Evolutionary conservation across 208 protist genomes (phyloP), one percentile per base, ranked within the genome.

Genomic region (Leishmania tarentolae): DNA sequence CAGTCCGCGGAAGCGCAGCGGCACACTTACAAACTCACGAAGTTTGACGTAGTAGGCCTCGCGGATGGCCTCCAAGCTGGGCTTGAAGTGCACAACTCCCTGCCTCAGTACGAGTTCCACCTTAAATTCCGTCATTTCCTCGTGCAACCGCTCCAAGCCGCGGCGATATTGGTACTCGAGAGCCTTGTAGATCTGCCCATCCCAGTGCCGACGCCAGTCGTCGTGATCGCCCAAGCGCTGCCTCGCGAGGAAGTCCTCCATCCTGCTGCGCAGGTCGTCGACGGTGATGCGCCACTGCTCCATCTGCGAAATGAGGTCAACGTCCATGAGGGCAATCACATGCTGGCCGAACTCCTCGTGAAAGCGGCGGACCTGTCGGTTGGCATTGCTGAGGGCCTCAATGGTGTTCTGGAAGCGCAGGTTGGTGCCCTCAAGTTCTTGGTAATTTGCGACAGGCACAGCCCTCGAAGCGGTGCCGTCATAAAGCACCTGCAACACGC

Each of bases 101-200:
- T 99, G 93, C 85, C 98, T 98, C 81, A 98, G 99, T 15, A 99
- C 92, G 7, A 99, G 85, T 73, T 99, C 97, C 31, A 95, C 93
- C 61, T 94, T 96, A 75, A 99, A 95, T 77, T 97, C 92, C 76
- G 97, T 91, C 86, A 99, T 95, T 74, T 95, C 94, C 82, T 98
- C 96, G 85, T 99, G 96, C 37, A 99, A 87, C 47, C 74, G 91
- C 87, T 98, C 97, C 53, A 99, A 89, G 9, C 97, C 97, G 3
- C 87, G 85, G 40, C 92, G 90, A 86, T 99, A 99, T 88, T 99
- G 98, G 76, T 96, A 90, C 85, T 99, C 97, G 35, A 99, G 91
- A 6, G 97, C 97, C 88, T 99, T 99, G 97, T 98, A 99, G 65
- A 99, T 94, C 83, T 99, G 98, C 37, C 94, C 90, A 87, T 99